Evolutionary conservation across 257 asterid species (phyloP).

Genomic region (Osmanthus fragrans): DNA sequence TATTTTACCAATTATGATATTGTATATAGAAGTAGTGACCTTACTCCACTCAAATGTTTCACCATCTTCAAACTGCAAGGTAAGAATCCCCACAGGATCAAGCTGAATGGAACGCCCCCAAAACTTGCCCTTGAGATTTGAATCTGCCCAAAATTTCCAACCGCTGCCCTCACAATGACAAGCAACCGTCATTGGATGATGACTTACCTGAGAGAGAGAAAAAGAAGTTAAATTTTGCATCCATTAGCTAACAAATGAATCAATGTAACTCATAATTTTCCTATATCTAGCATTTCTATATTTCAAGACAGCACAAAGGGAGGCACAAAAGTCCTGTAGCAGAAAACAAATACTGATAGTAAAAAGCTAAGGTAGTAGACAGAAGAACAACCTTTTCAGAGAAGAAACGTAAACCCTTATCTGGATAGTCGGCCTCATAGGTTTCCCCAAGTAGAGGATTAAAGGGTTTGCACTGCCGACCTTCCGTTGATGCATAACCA

Average conservation of each 20-base stretch:
- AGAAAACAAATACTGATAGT: neutral
- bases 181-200: slow-evolving; percentile 97
- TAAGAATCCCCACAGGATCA: slow-evolving; percentile 89
- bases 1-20: slow-evolving; percentile 90
- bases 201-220: slow-evolving; percentile 75
- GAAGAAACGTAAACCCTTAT: slow-evolving; percentile 87
- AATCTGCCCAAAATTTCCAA: slow-evolving; percentile 98
- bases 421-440: slow-evolving; percentile 97
- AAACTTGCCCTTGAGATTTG: slow-evolving; percentile 97
- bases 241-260: neutral
- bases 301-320: neutral
- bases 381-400: slow-evolving; percentile 79
- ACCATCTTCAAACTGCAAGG: slow-evolving; percentile 92
- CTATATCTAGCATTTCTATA: neutral
- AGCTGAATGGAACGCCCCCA: slow-evolving; percentile 99
- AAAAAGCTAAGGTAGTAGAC: slow-evolving; percentile 17
- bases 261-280: neutral
- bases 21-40: slow-evolving; percentile 96
- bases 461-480: slow-evolving; percentile 96
- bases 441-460: slow-evolving; percentile 99
- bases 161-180: slow-evolving; percentile 98
- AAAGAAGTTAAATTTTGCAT: neutral
- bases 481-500: slow-evolving; percentile 97
- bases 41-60: slow-evolving; percentile 98
- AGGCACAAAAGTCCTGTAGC: slow-evolving; percentile 8